Evolutionary conservation across 2,329 filamentous ascomycete genomes (phyloP).

Genomic region (Pseudogymnoascus sp.): DNA sequence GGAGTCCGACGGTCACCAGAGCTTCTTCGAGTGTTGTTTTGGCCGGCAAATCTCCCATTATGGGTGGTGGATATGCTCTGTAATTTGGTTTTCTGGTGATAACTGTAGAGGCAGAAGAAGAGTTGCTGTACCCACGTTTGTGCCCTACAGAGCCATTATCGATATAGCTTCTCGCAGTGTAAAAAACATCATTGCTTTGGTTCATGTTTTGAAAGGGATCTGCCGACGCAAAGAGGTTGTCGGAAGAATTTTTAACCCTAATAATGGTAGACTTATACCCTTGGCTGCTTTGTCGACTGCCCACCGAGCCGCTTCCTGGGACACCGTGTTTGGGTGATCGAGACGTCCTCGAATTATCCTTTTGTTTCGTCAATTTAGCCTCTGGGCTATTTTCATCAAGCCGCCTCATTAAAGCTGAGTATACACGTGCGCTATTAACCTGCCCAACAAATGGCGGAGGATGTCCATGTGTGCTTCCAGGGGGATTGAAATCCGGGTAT

Average conservation of each 20-base stretch:
- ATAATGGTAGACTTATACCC: slow-evolving; percentile 12
- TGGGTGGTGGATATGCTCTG: slow-evolving; percentile 2
- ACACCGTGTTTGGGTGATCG: slow-evolving; percentile 9
- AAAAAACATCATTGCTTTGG: background rate
- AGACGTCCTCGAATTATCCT: slow-evolving; percentile 18
- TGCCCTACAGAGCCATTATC: background rate
- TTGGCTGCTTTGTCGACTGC: slow-evolving; percentile 14
- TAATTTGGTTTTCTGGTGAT: slow-evolving; percentile 2
- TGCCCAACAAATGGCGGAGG: slow-evolving; percentile 21
- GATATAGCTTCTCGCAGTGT: slow-evolving; percentile 2
- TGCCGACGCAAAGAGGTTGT: background rate
- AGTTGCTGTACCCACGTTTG: background rate
- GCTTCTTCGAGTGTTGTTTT: slow-evolving; percentile 24
- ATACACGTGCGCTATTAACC: slow-evolving; percentile 52
- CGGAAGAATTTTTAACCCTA: background rate
- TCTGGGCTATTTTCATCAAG: slow-evolving; percentile 36
- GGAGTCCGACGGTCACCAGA: slow-evolving; percentile 21
- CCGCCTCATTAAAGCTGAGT: slow-evolving; percentile 56
- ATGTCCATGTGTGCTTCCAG: slow-evolving; percentile 4
- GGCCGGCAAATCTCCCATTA: slow-evolving; percentile 8
- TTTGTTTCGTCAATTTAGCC: slow-evolving; percentile 17
- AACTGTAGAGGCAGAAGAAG: slow-evolving; percentile 1
- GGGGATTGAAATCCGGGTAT: slow-evolving; percentile 20
- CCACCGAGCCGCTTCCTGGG: slow-evolving; percentile 16
- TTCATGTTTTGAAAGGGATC: background rate